Evolutionary conservation across 768 basidiomycete genomes (phyloP).

Genomic region (Suillus plorans): DNA sequence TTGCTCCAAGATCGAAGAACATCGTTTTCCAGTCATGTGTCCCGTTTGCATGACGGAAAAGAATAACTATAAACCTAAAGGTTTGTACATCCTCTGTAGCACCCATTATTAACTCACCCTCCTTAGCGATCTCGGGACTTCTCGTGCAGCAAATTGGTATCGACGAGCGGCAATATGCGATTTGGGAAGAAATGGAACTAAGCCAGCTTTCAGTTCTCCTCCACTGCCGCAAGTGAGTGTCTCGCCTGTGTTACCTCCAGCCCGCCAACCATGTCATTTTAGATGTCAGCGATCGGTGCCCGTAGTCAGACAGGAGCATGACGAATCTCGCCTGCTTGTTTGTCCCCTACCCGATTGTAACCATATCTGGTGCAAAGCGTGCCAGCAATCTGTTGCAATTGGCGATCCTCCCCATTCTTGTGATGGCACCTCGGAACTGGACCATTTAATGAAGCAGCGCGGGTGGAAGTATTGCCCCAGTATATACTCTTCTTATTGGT

Average conservation of each 20-base stretch:
- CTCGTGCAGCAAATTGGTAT: conserved; percentile 49
- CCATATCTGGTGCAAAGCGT: conserved; percentile 61
- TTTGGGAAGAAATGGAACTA: conserved; percentile 49
- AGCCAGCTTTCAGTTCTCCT: conserved; percentile 41
- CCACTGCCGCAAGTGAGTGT: conserved; percentile 50
- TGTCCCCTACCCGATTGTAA: conserved; percentile 51
- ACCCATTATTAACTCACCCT: not conserved
- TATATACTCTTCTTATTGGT: conserved; percentile 17
- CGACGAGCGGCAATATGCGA: conserved; percentile 37
- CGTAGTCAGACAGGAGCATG: conserved; percentile 51
- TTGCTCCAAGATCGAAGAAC: conserved; percentile 46
- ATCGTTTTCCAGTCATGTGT: conserved; percentile 60
- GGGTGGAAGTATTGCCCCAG: conserved; percentile 71
- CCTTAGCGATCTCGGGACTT: conserved; percentile 38
- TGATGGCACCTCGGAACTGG: conserved; percentile 56
- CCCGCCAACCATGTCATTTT: not conserved
- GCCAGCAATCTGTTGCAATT: conserved; percentile 40
- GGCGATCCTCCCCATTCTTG: conserved; percentile 52
- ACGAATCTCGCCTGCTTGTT: conserved; percentile 37
- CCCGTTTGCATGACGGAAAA: conserved; percentile 48
- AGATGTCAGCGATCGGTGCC: conserved; percentile 52
- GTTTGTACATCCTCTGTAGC: conserved; percentile 22
- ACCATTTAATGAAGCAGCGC: conserved; percentile 47
- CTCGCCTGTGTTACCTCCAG: not conserved
- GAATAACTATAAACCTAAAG: conserved; percentile 25